Conservation (phyloP, 106 monocot species). For the Gastrodia elata region DNA sequence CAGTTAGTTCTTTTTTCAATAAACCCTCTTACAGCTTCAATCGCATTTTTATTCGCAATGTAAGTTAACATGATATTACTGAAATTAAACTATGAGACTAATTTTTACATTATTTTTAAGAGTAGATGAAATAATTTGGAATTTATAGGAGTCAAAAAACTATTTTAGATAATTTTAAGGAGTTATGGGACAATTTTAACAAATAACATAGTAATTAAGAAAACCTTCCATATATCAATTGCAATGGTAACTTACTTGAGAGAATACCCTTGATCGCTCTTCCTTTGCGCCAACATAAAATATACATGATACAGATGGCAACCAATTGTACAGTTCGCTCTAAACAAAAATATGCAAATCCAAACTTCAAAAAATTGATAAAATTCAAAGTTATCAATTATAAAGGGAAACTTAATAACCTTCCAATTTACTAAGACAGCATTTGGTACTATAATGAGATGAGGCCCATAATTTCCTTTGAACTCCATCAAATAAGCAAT, state of each 20-base stretch:
- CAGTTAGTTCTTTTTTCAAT: no score
- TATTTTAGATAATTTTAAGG: no score
- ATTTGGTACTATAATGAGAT: slow-evolving; percentile 99
- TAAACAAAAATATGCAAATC: slow-evolving; percentile 24
- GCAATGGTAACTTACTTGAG: slow-evolving; percentile 48
- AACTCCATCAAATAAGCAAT: slow-evolving; percentile 99
- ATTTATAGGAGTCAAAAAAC: no score
- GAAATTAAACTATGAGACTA: no score
- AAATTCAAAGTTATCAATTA: slow-evolving; percentile 6
- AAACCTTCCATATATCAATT: neutral
- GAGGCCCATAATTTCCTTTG: slow-evolving; percentile 96
- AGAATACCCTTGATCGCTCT: slow-evolving; percentile 68
- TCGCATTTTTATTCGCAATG: no score
- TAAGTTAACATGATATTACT: no score
- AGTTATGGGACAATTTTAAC: no score
- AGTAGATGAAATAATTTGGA: no score
- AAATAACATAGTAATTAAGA: neutral
- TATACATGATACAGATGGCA: slow-evolving; percentile 82
- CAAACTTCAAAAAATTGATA: neutral
- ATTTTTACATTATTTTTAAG: no score
- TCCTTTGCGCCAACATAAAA: slow-evolving; percentile 96
- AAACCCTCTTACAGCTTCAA: no score
- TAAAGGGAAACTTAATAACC: slow-evolving; percentile 28
- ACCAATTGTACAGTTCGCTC: slow-evolving; percentile 91
- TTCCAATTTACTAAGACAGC: slow-evolving; percentile 98